Conservation (phyloP, 202 grass and related monocot species). For the Eragrostis tef region DNA sequence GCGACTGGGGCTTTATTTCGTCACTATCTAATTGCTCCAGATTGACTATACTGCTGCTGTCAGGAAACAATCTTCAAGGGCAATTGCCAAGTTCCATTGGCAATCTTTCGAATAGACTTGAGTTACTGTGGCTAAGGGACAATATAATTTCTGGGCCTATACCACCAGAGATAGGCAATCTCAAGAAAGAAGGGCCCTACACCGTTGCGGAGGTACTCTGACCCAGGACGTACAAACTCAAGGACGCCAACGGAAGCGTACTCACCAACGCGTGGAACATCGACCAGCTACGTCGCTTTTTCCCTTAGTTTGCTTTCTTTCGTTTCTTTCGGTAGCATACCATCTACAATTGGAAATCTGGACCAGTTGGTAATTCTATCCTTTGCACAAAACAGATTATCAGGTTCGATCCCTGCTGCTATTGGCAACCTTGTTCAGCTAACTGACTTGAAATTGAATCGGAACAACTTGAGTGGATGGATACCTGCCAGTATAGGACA, state of each 20-base stretch:
- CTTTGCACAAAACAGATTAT: conserved; percentile 36
- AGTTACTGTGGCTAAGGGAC: conserved; percentile 33
- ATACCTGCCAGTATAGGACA: conserved; percentile 31
- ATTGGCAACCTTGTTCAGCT: conserved; percentile 46
- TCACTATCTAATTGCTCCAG: conserved; percentile 49
- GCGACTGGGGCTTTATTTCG: conserved; percentile 43
- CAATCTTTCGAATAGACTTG: conserved; percentile 8
- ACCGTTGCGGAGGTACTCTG: too few relatives aligned
- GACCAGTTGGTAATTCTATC: conserved; percentile 30
- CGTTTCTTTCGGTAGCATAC: conserved; percentile 11
- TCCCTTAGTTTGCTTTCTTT: too few relatives aligned
- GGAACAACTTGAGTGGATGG: not conserved
- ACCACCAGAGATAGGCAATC: conserved; percentile 16
- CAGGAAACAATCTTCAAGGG: conserved; percentile 25
- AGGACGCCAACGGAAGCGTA: too few relatives aligned
- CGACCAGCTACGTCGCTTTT: too few relatives aligned
- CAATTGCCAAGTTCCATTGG: conserved; percentile 11
- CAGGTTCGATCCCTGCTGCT: conserved; percentile 48
- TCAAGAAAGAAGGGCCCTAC: too few relatives aligned
- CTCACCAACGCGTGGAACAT: too few relatives aligned
- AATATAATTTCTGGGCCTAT: conserved; percentile 50
- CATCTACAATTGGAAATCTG: conserved; percentile 38
- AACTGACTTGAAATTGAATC: not conserved
- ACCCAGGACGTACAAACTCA: too few relatives aligned
- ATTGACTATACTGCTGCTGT: conserved; percentile 13